These are phyloP conservation scores for Bipolaris cookei DNA, from an alignment of 2,329 filamentous ascomycete genomes.

Conservation along the genomic window DNA sequence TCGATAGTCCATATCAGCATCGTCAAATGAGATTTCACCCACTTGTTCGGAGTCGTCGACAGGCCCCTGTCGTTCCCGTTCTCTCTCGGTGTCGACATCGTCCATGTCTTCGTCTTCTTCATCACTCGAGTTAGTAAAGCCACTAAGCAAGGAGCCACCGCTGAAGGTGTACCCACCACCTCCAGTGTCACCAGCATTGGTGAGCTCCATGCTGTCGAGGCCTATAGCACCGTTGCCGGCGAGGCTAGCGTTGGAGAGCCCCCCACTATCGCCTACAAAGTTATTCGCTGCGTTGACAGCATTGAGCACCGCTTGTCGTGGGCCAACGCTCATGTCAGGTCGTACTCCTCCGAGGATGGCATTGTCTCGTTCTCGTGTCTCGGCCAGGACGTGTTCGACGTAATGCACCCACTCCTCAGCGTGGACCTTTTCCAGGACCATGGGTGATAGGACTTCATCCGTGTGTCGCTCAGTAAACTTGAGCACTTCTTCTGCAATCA, in stretches of 20 bases:
- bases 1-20: conserved; percentile 66
- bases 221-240: conserved; percentile 66
- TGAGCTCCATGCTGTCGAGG: conserved; percentile 70
- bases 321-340: conserved; percentile 85
- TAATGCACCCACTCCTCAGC: conserved; percentile 92
- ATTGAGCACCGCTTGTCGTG: conserved; percentile 71
- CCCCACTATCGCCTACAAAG: conserved; percentile 55
- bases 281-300: conserved; percentile 63
- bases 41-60: conserved; percentile 68
- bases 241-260: conserved; percentile 78
- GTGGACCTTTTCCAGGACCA: conserved; percentile 86
- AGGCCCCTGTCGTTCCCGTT: conserved; percentile 49
- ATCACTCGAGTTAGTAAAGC: conserved; percentile 93
- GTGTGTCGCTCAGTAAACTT: conserved; percentile 97
- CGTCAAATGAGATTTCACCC: conserved; percentile 68
- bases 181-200: conserved; percentile 67
- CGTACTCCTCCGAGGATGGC: conserved; percentile 96
- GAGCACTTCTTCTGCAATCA: conserved; percentile 97
- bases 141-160: conserved; percentile 78
- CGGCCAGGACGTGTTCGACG: conserved; percentile 88
- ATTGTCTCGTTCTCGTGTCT: conserved; percentile 94
- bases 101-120: conserved; percentile 96
- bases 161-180: conserved; percentile 77
- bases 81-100: conserved; percentile 76
- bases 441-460: conserved; percentile 81